Evolutionary conservation across 2,329 filamentous ascomycete species (phyloP).

Genomic region (Penicillium sp.): DNA sequence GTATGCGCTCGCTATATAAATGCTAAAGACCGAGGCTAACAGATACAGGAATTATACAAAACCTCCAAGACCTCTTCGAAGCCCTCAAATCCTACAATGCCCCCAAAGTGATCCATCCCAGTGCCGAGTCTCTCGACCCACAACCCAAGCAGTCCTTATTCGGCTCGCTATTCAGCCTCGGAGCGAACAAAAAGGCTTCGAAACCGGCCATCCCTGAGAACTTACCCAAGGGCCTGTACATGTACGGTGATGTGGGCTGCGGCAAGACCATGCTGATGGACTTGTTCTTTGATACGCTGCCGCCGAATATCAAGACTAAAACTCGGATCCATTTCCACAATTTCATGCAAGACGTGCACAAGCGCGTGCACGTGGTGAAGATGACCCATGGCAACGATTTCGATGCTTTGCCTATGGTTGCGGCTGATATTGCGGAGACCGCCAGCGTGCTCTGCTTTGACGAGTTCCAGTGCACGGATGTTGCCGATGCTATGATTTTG

Average conservation of each 20-base stretch:
- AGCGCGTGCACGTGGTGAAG: conserved; percentile 82
- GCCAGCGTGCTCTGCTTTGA: conserved; percentile 92
- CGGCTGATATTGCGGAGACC: conserved; percentile 84
- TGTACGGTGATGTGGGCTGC: conserved; percentile 93
- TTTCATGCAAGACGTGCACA: conserved; percentile 98
- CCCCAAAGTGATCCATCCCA: conserved; percentile 70
- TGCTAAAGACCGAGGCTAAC: not conserved
- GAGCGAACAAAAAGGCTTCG: conserved; percentile 29
- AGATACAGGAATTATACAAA: conserved; percentile 71
- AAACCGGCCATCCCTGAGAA: conserved; percentile 57
- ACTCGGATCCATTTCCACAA: conserved; percentile 97
- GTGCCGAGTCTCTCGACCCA: conserved; percentile 62
- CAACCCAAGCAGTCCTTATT: conserved; percentile 52
- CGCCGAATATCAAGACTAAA: conserved; percentile 71
- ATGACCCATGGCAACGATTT: conserved; percentile 83
- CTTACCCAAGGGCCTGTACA: conserved; percentile 83
- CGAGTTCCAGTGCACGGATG: conserved; percentile 97
- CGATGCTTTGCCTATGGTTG: conserved; percentile 85
- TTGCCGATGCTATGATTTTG: conserved; percentile 97
- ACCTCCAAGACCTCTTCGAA: conserved; percentile 81
- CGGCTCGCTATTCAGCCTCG: conserved; percentile 42
- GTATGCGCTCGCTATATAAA: conserved; percentile 46
- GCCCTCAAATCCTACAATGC: conserved; percentile 71
- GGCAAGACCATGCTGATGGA: conserved; percentile 99
- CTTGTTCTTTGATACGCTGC: conserved; percentile 90